A percentile compares a stretch with the other conserved stretches of the same genome.
These are phyloP conservation scores for Escovopsis sp. DNA, from an alignment of 2,329 filamentous ascomycete genomes.

Conservation along the genomic window DNA sequence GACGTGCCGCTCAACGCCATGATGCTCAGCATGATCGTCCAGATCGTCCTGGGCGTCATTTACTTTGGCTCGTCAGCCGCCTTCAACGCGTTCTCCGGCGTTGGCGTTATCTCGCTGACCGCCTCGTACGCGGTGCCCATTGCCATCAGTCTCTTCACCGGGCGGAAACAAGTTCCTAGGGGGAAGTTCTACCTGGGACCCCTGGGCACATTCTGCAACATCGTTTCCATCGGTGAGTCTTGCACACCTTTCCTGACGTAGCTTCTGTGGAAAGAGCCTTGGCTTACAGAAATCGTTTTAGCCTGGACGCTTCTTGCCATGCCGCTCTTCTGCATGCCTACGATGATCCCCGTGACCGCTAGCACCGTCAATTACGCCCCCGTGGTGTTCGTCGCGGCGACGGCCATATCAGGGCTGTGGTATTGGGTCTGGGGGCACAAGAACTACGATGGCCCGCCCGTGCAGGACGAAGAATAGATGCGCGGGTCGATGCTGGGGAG, in stretches of 20 bases:
- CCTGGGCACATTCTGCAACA: constrained; percentile 46
- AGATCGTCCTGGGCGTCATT: constrained; percentile 48
- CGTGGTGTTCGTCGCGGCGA: constrained; percentile 56
- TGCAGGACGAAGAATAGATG: constrained; percentile 20
- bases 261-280: too few relatives aligned
- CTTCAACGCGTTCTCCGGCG: constrained; percentile 59
- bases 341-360: constrained; percentile 40
- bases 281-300: too few relatives aligned
- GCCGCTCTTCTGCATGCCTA: constrained; percentile 61
- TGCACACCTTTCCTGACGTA: too few relatives aligned
- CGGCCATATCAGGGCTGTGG: constrained; percentile 45
- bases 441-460: constrained; percentile 51
- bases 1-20: constrained; percentile 56
- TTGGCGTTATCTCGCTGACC: constrained; percentile 55
- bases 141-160: constrained; percentile 43
- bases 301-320: constrained; percentile 54
- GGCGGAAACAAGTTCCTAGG: constrained; percentile 41
- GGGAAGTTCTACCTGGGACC: constrained; percentile 46
- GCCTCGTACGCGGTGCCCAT: constrained; percentile 54
- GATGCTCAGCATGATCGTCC: constrained; percentile 53
- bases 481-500: not conserved
- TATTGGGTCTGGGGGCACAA: constrained; percentile 55
- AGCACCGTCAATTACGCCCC: constrained; percentile 57
- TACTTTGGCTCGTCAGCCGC: constrained; percentile 54
- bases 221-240: constrained; percentile 45